Evolutionary conservation across 2,329 filamentous ascomycete genomes (phyloP).

Genomic region (Helotiales sp.): DNA sequence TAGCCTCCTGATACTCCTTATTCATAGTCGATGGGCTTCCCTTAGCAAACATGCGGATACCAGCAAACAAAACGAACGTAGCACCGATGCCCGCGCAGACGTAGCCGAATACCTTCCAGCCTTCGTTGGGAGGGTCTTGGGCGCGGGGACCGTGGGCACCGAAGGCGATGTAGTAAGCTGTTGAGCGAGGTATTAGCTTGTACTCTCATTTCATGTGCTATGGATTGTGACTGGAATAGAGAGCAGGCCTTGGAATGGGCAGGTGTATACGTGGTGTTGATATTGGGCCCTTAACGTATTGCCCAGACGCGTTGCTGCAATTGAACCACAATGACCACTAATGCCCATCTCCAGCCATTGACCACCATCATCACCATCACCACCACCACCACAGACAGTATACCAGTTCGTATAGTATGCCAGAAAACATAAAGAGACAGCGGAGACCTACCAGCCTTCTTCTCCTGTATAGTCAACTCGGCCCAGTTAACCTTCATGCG

Average conservation of each 20-base stretch:
- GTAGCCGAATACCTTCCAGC: conserved; percentile 77
- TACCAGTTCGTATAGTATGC: not conserved
- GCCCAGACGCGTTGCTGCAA: not conserved
- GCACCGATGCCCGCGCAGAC: conserved; percentile 69
- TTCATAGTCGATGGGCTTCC: conserved; percentile 84
- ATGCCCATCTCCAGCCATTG: not conserved
- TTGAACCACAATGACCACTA: not conserved
- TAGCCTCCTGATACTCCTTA: conserved; percentile 95
- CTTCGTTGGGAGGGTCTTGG: conserved; percentile 80
- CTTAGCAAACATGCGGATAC: conserved; percentile 73
- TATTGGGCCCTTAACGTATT: too few relatives aligned
- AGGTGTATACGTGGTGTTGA: not conserved
- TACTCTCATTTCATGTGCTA: not conserved
- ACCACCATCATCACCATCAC: not conserved
- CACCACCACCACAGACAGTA: not conserved
- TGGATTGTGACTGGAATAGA: not conserved
- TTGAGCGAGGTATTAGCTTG: conserved; percentile 37
- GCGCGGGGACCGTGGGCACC: conserved; percentile 94
- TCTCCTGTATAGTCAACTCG: conserved; percentile 93
- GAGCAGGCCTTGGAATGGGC: not conserved
- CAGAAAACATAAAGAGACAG: not conserved
- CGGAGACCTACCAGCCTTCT: conserved; percentile 87
- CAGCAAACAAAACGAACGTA: conserved; percentile 73
- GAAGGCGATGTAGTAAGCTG: conserved; percentile 99
- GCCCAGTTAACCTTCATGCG: conserved; percentile 99